A percentile compares a stretch with the other conserved stretches of the same genome.
Conservation (phyloP, 2,329 filamentous ascomycete genomes). For the Ceratocystis ficicola region DNA sequence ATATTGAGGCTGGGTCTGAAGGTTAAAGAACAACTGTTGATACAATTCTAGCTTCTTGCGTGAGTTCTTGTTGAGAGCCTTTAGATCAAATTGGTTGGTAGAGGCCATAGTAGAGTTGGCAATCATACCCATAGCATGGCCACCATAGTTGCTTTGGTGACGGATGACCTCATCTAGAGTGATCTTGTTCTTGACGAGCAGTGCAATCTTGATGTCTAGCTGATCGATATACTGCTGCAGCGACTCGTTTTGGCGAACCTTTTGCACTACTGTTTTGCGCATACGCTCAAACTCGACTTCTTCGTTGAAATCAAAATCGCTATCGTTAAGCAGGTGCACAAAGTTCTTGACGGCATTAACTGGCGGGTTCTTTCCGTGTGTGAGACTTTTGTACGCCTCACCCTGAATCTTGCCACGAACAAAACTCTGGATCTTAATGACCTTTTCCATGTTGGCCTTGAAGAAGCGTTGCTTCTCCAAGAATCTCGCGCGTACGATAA, state of each 20-base stretch:
- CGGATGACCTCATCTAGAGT: slow-evolving; percentile 94
- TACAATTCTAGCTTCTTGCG: slow-evolving; percentile 92
- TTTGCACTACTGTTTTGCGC: slow-evolving; percentile 90
- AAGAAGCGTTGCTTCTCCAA: slow-evolving; percentile 79
- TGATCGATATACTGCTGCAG: slow-evolving; percentile 97
- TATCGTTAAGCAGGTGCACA: slow-evolving; percentile 93
- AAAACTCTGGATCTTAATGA: slow-evolving; percentile 97
- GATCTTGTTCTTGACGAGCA: slow-evolving; percentile 98
- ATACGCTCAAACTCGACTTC: slow-evolving; percentile 93
- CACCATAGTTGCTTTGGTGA: slow-evolving; percentile 92
- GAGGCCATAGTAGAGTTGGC: slow-evolving; percentile 82
- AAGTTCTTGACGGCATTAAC: slow-evolving; percentile 97
- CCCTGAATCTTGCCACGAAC: slow-evolving; percentile 90
- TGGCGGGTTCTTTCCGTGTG: slow-evolving; percentile 89
- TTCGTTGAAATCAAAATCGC: slow-evolving; percentile 97
- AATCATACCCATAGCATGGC: slow-evolving; percentile 70
- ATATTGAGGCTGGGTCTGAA: slow-evolving; percentile 94
- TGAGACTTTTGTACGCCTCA: slow-evolving; percentile 94
- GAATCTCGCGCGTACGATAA: slow-evolving; percentile 61
- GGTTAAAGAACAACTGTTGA: slow-evolving; percentile 91
- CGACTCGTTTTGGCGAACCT: slow-evolving; percentile 93
- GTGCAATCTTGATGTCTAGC: slow-evolving; percentile 95
- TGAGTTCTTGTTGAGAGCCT: slow-evolving; percentile 93
- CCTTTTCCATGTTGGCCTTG: slow-evolving; percentile 95
- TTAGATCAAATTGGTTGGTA: slow-evolving; percentile 86